phyloP scores from a whole-genome alignment of 176 grass and related monocot genomes.

The Aegilops longissima region DNA sequence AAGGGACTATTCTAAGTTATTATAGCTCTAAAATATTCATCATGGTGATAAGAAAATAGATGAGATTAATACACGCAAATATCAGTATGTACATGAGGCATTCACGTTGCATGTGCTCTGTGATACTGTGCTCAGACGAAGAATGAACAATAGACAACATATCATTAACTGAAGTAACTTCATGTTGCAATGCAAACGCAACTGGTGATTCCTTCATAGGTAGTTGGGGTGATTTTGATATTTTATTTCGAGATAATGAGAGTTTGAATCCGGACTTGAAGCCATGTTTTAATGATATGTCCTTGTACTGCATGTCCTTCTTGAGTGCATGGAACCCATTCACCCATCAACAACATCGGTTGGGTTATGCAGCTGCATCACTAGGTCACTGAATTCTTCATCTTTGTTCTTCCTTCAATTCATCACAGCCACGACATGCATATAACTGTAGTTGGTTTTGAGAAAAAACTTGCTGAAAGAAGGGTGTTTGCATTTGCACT shows the following conservation, averaged over 20 bases:
- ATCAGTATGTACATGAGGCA: too few relatives aligned
- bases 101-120: too few relatives aligned
- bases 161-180: too few relatives aligned
- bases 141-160: too few relatives aligned
- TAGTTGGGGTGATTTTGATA: neutral
- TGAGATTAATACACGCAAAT: too few relatives aligned
- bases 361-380: neutral
- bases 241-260: neutral
- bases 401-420: constrained; percentile 54
- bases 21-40: too few relatives aligned
- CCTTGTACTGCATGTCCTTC: neutral
- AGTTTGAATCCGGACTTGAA: neutral
- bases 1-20: too few relatives aligned
- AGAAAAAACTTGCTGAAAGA: neutral
- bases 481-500: neutral
- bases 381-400: neutral
- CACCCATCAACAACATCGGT: neutral
- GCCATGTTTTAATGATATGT: neutral
- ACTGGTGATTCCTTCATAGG: too few relatives aligned
- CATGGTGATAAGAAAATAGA: too few relatives aligned
- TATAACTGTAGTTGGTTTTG: neutral
- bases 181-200: too few relatives aligned
- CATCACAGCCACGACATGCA: neutral
- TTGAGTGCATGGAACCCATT: neutral
- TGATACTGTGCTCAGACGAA: too few relatives aligned